phyloP scores from a whole-genome alignment of 208 protist genomes.

The Baffinella frigidus region DNA sequence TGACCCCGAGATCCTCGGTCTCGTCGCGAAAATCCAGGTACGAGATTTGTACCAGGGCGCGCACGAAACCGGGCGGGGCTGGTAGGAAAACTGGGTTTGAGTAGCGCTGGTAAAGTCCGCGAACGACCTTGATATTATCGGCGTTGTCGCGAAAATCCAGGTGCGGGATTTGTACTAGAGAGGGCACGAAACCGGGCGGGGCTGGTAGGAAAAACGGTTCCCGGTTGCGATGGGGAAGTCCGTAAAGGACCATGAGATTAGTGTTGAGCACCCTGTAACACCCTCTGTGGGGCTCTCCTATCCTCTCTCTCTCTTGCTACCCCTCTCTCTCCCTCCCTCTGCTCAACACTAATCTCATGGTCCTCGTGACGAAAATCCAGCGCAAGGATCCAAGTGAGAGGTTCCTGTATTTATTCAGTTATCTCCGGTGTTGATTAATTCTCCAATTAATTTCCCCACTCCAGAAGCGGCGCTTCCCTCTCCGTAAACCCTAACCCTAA shows the following conservation, averaged over 20 bases:
- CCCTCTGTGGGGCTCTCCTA: no score
- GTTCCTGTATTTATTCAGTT: no score
- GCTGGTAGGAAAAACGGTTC: not conserved
- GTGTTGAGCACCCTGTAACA: no score
- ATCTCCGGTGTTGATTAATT: no score
- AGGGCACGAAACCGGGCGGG: not conserved
- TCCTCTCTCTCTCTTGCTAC: no score
- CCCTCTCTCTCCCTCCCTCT: no score
- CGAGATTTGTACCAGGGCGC: not conserved
- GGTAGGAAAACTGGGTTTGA: not conserved
- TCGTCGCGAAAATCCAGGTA: not conserved
- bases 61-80: not conserved
- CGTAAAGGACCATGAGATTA: not conserved
- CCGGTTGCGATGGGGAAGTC: not conserved
- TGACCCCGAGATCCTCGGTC: not conserved
- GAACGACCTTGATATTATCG: not conserved
- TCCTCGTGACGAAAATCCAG: no score
- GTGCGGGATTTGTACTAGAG: not conserved
- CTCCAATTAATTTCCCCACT: no score
- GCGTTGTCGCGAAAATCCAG: not conserved
- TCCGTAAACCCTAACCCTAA: no score
- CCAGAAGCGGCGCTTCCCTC: no score
- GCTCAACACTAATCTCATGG: no score
- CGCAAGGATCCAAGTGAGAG: no score
- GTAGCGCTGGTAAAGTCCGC: not conserved